Percentiles rank a stretch among this genome's conserved stretches.
Conservation (phyloP, 2,329 filamentous ascomycete genomes). For the Juglanconis oblonga region DNA sequence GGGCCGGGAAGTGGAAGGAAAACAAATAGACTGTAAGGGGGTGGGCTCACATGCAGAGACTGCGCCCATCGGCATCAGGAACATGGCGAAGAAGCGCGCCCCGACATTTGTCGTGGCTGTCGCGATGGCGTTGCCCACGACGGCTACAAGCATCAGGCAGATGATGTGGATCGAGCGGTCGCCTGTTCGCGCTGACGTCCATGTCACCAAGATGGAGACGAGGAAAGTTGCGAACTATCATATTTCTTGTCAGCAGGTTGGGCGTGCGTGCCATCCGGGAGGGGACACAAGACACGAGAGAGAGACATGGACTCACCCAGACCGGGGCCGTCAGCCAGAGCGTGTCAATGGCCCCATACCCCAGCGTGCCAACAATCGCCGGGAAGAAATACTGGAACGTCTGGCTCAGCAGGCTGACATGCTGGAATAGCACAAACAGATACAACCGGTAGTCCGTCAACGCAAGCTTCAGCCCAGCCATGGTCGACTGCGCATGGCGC, state of each 20-base stretch:
- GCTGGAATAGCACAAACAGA: conserved; percentile 52
- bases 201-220: conserved; percentile 52
- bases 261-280: not conserved
- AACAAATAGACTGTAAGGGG: not conserved
- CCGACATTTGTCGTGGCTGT: conserved; percentile 47
- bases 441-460: conserved; percentile 40
- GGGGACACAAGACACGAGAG: not conserved
- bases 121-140: conserved; percentile 53
- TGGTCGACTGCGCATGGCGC: conserved; percentile 16
- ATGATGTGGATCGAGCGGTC: conserved; percentile 59
- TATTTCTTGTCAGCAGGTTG: not conserved
- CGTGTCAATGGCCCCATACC: conserved; percentile 52
- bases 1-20: not conserved
- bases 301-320: conserved; percentile 38
- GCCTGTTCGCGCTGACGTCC: conserved; percentile 49
- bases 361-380: conserved; percentile 58
- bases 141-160: conserved; percentile 47
- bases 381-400: conserved; percentile 67
- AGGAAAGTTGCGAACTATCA: conserved; percentile 47
- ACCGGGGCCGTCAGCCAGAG: conserved; percentile 57
- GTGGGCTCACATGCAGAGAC: conserved; percentile 39
- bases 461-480: conserved; percentile 26
- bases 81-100: conserved; percentile 60
- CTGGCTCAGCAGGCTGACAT: conserved; percentile 48
- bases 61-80: conserved; percentile 56